Evolutionary conservation across 129 eudicot species (phyloP).

Genomic region (carrot (Daucus carota)): DH1_v3.0 NC_030389.2:34303001-34303500

Average conservation of each 20-base stretch:
- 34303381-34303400: constrained; percentile 40
- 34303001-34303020: constrained; percentile 45
- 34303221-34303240: constrained; percentile 47
- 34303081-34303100: constrained; percentile 54
- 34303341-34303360: constrained; percentile 50
- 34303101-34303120: constrained; percentile 58
- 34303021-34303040: constrained; percentile 39
- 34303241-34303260: constrained; percentile 27
- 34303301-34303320: constrained; percentile 27
- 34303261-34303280: neutral
- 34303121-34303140: constrained; percentile 38
- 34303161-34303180: constrained; percentile 38
- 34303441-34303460: constrained; percentile 40
- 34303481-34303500: constrained; percentile 60
- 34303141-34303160: constrained; percentile 35
- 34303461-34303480: constrained; percentile 49
- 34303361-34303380: constrained; percentile 38
- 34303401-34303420: constrained; percentile 54
- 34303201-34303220: constrained; percentile 61
- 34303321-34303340: constrained; percentile 33
- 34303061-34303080: constrained; percentile 72
- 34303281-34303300: constrained; percentile 12
- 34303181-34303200: constrained; percentile 39
- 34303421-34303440: constrained; percentile 60
- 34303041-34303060: constrained; percentile 42